These are phyloP conservation scores for Claviceps humidiphila DNA, from an alignment of 2,329 filamentous ascomycete genomes.

Conservation along the genomic window DNA sequence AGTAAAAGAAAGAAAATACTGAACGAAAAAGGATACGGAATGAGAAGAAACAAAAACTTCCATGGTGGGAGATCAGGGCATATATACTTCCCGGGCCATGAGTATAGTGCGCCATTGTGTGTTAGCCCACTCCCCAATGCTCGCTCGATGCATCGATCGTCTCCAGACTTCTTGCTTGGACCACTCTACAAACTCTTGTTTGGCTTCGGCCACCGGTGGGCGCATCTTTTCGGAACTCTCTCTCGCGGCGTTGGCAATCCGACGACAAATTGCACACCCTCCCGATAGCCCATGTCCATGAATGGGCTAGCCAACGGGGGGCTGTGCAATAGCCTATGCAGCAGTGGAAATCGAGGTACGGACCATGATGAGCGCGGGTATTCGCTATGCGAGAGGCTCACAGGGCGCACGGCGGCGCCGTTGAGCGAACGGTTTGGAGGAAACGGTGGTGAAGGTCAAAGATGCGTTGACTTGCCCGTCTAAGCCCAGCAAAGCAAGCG, in stretches of 20 bases:
- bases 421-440: not conserved
- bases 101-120: too few species aligned
- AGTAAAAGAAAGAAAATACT: not conserved
- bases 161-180: too few species aligned
- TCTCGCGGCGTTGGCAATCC: too few species aligned
- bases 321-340: not conserved
- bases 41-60: too few species aligned
- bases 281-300: not conserved
- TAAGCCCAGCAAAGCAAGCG: not conserved
- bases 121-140: too few species aligned
- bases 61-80: not conserved
- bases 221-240: too few species aligned
- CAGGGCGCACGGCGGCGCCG: not conserved
- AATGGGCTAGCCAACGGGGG: not conserved
- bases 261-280: not conserved
- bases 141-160: too few species aligned
- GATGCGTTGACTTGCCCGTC: not conserved
- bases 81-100: constrained; percentile 1
- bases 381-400: not conserved
- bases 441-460: constrained; percentile 2
- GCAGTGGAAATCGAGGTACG: not conserved
- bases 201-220: too few species aligned
- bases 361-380: not conserved
- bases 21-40: not conserved
- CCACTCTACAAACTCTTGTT: too few species aligned